Base-by-base conservation (phyloP, 208 protist genomes). In the Crithidia thermophila region DNA sequence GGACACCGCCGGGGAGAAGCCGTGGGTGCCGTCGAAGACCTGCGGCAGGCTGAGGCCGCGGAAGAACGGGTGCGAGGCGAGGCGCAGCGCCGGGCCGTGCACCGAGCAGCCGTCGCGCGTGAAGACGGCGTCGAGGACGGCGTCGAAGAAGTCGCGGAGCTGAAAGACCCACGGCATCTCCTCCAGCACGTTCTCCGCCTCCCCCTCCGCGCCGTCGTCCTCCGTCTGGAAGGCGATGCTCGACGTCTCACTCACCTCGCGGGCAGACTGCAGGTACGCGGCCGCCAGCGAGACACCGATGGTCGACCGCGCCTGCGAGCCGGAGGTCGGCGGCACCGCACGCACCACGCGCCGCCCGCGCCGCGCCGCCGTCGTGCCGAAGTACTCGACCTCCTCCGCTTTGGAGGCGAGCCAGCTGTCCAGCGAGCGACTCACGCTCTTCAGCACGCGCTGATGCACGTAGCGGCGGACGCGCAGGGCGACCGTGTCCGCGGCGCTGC, bases 51-150 rank as follows among this genome's bases (percentile, higher is more conserved):
- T 70, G 27, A 91, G 33, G 10, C 36, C 58, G 33, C 34, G 33
- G 53, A 95, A 85, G 65, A 95, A 93, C 14, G 90, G 87, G 55
- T 94, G 85, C 1, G 79, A 81, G 7, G 88, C 36, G 23, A 93
- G 67, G 28, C 69, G 59, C 42, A 80, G 46, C 18, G 78, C 43
- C 2, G 82, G 70, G 18, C 53, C 62, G 62, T 87, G 81, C 8
- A 92, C 64, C 20, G 62, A 61, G 72, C 85, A 88, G 21, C n/a
- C 18, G 33, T 20, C 62, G n/a, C 33, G 34, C n/a, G 57, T 52
- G 60, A 85, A 78, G 33, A 82, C 79, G 16, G 77, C 63, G 53
- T 89, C 80, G 23, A 93, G 47, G 30, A 93, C 58, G 4, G 80
- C 72, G 58, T 93, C 79, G 56, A 88, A 85, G 37, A 90, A 79